These are phyloP conservation scores for Sungouiozyma intestinalis DNA, from an alignment of 805 yeast species.

Conservation along the genomic window DNA sequence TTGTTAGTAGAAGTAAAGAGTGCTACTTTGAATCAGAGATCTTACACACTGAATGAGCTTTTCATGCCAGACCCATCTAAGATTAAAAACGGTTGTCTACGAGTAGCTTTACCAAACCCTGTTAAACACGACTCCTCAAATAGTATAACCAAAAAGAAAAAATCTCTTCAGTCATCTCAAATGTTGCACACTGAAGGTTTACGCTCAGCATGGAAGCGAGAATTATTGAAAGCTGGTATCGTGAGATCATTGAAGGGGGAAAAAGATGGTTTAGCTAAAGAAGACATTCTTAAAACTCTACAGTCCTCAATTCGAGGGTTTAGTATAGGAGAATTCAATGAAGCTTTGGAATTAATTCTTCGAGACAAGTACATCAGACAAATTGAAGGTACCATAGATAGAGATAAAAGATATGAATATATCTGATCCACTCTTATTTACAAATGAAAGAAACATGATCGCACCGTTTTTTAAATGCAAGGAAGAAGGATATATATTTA, in stretches of 20 bases:
- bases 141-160: not conserved
- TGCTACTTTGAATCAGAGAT: not conserved
- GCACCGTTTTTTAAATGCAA: not conserved
- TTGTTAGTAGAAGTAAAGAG: slow-evolving; percentile 6
- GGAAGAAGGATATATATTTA: not conserved
- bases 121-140: not conserved
- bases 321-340: slow-evolving; percentile 27
- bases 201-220: slow-evolving; percentile 21
- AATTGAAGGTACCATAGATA: not conserved
- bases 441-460: not conserved
- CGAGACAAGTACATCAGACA: slow-evolving; percentile 5
- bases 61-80: slow-evolving; percentile 16
- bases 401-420: not conserved
- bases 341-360: slow-evolving; percentile 14
- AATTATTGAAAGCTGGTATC: slow-evolving; percentile 20
- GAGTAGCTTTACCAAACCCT: slow-evolving; percentile 10
- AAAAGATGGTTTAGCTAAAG: slow-evolving; percentile 6
- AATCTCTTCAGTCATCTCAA: not conserved
- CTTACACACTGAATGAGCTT: slow-evolving; percentile 11
- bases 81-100: slow-evolving; percentile 15
- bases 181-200: slow-evolving; percentile 16
- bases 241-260: slow-evolving; percentile 17
- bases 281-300: slow-evolving; percentile 8
- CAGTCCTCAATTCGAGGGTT: slow-evolving; percentile 13
- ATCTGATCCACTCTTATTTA: not conserved